A percentile compares a stretch with the other conserved stretches of the same genome.
Conservation (phyloP, 31 red algal species). For the Odonthalia washingtoniensis region DNA sequence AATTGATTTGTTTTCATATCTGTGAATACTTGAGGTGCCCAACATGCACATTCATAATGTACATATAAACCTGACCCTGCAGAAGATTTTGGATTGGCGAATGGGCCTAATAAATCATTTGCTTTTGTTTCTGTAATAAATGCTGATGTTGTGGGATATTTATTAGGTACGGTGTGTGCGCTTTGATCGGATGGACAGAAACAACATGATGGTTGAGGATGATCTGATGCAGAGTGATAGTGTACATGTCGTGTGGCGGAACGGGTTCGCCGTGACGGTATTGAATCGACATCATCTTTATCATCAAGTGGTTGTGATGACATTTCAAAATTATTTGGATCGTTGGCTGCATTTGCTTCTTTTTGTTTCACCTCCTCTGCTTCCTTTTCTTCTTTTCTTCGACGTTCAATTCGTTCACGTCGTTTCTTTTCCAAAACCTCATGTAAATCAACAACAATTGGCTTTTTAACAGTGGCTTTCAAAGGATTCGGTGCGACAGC, state of each 20-base stretch:
- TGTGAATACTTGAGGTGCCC: slow-evolving; percentile 85
- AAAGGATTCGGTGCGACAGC: slow-evolving; percentile 23
- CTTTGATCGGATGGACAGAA: no score
- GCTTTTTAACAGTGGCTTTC: background rate
- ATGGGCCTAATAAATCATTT: slow-evolving; percentile 81
- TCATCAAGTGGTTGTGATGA: slow-evolving; percentile 1
- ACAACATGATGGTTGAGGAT: slow-evolving; percentile 54
- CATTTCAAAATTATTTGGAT: background rate
- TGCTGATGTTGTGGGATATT: slow-evolving; percentile 20
- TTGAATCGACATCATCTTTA: background rate
- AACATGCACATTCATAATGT: slow-evolving; percentile 84
- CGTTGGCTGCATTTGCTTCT: background rate
- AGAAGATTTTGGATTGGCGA: slow-evolving; percentile 49
- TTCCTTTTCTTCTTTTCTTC: background rate
- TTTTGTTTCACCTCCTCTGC: background rate
- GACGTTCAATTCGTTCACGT: background rate
- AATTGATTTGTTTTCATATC: slow-evolving; percentile 57
- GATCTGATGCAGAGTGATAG: no score
- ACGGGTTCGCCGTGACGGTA: slow-evolving; percentile 20
- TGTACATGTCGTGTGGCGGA: slow-evolving; percentile 43
- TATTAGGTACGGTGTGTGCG: no score
- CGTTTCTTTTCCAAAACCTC: background rate
- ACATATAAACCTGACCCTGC: slow-evolving; percentile 57
- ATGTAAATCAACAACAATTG: slow-evolving; percentile 19
- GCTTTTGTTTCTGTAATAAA: slow-evolving; percentile 48